phyloP scores from a whole-genome alignment of 345 rosid genomes.

The Trapa bicornis region DNA sequence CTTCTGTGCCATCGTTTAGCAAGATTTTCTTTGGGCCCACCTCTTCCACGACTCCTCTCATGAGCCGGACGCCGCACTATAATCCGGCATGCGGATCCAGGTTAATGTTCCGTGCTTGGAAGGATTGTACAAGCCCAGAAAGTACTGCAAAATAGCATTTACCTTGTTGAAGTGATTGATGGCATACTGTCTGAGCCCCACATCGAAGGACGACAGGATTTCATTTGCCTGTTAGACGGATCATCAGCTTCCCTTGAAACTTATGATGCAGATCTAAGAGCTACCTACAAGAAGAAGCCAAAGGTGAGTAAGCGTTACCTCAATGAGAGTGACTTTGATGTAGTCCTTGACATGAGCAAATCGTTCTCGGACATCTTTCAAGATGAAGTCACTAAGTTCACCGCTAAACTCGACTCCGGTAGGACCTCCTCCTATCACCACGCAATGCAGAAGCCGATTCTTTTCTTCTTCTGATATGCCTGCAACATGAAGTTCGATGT shows the following conservation, averaged over 20 bases:
- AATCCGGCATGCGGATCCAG: neutral
- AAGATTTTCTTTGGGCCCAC: slow-evolving; percentile 39
- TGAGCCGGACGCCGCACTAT: slow-evolving; percentile 40
- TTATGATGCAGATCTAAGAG: no score
- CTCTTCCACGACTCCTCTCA: slow-evolving; percentile 47
- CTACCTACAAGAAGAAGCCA: no score
- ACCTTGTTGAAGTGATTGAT: slow-evolving; percentile 55
- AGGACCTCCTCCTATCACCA: slow-evolving; percentile 92
- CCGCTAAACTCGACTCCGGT: slow-evolving; percentile 97
- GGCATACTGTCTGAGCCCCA: slow-evolving; percentile 51
- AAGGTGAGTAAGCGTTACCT: slow-evolving; percentile 30
- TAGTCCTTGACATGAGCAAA: slow-evolving; percentile 64
- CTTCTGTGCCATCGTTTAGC: slow-evolving; percentile 45
- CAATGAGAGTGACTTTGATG: slow-evolving; percentile 76
- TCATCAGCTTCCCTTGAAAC: neutral
- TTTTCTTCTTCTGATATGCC: slow-evolving; percentile 74
- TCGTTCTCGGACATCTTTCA: slow-evolving; percentile 68
- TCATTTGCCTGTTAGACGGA: slow-evolving; percentile 57
- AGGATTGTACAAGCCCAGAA: neutral
- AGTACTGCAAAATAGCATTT: neutral
- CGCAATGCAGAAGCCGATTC: slow-evolving; percentile 71
- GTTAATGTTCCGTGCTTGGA: neutral
- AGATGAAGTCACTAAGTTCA: slow-evolving; percentile 89
- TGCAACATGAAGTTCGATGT: slow-evolving; percentile 8
- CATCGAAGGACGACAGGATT: slow-evolving; percentile 66